Base-by-base conservation (phyloP, 139 green algal species). In the Chlamydomonas incerta region DNA sequence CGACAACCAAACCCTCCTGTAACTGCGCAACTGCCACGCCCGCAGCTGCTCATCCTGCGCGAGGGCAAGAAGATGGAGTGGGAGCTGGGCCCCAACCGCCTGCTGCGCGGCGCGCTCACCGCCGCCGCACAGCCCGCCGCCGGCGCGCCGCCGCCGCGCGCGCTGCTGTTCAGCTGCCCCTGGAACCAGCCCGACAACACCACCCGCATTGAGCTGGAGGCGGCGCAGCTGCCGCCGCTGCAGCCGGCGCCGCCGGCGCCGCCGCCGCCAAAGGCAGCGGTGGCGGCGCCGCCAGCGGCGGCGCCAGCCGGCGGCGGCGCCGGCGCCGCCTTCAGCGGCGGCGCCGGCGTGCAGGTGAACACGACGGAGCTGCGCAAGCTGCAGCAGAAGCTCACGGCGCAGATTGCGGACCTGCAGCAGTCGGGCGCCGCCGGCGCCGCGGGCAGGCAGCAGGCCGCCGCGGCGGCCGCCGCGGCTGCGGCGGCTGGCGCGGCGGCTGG, bases 351-450 rank as follows among this genome's bases (percentile, higher is more conserved):
- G 46, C 80, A 85, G 80, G 47, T 85, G 15, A 46, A 72, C 33
- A 85, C 80, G 17, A 29, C 37, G 6, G 80, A 86, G 69, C 80
- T 86, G 18, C 68, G 35, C 3, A 86, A 86, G 50, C 47, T 79
- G 28, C 80, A 74, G 47, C 52, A 80, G 52, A 33, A 23, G 10
- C 71, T 86, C 6, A 62, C 46, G 1, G 71, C 80, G 1, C 71
- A 86, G 34, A 79, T 79, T 57, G 68, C 65, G 28, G 80, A 75
- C 52, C 55, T 85, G 31, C 26, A 84, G 77, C 41, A 50, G 41
- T n/a, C n/a, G n/a, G 41, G 41, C 41, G 41, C 6, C 41, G 41
- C 6, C 41, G 41, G 41, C 41, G 41, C 6, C 41, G 26, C 62
- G 17, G 55, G 55, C 55, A 63, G 13, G 41, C 41, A 50, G 41